Conservation (phyloP, 2,329 filamentous ascomycete genomes). For the Fusarium sp. region DNA sequence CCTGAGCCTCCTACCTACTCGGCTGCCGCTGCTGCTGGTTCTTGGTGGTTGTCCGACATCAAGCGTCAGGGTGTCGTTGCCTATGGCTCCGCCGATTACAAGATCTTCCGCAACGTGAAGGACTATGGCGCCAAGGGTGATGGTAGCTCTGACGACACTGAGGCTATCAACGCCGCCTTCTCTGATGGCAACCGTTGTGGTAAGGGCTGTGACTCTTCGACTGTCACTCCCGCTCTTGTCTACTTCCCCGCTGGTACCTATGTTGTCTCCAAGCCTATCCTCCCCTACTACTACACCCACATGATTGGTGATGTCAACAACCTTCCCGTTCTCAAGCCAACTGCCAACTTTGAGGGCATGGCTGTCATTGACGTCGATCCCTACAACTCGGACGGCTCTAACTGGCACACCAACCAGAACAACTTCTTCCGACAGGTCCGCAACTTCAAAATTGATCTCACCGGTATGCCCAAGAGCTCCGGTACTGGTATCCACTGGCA, state of each 20-base stretch:
- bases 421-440: constrained; percentile 88
- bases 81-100: constrained; percentile 69
- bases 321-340: constrained; percentile 80
- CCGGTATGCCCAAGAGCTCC: constrained; percentile 67
- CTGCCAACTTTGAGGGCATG: constrained; percentile 81
- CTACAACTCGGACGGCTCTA: constrained; percentile 75
- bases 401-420: constrained; percentile 84
- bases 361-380: constrained; percentile 91
- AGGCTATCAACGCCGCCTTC: constrained; percentile 87
- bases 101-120: constrained; percentile 81
- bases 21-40: constrained; percentile 43
- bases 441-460: constrained; percentile 84
- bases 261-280: constrained; percentile 79
- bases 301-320: constrained; percentile 83
- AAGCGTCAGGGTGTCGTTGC: constrained; percentile 75
- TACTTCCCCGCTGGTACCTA: constrained; percentile 95
- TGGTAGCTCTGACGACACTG: constrained; percentile 82
- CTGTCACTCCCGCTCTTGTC: constrained; percentile 84
- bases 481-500: constrained; percentile 87
- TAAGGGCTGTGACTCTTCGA: constrained; percentile 83
- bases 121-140: constrained; percentile 80
- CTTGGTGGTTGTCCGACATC: constrained; percentile 80
- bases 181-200: constrained; percentile 83
- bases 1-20: constrained; percentile 1
- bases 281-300: constrained; percentile 94